A percentile compares a stretch with the other conserved stretches of the same genome.
Conservation (phyloP, 805 yeast species). For the Kuraishia cidri region DNA sequence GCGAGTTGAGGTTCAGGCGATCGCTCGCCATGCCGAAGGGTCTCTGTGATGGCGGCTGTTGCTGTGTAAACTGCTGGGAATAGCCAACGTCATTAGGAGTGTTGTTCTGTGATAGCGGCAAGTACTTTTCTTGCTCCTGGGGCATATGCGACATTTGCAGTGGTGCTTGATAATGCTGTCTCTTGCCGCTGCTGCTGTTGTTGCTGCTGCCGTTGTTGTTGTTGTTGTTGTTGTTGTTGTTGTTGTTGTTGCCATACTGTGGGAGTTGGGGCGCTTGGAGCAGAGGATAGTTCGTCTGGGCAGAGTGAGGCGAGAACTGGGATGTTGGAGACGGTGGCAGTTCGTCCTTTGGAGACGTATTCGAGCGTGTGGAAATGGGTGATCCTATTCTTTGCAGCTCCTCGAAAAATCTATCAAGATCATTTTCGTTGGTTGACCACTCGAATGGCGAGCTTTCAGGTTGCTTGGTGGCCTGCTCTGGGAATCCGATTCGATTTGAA, state of each 20-base stretch:
- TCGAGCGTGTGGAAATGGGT: constrained; percentile 1
- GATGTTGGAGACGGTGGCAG: not conserved
- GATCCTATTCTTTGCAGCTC: constrained; percentile 22
- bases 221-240: no score
- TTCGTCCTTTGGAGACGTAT: not conserved
- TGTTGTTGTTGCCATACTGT: no score
- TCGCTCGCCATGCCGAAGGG: not conserved
- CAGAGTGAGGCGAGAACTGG: not conserved
- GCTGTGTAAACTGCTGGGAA: not conserved
- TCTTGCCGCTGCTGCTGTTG: no score
- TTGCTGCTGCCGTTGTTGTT: no score
- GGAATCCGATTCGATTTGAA: no score
- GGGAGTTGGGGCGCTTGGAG: no score
- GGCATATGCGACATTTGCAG: not conserved
- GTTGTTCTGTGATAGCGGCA: no score
- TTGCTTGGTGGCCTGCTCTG: not conserved
- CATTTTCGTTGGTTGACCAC: constrained; percentile 26
- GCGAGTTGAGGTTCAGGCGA: not conserved
- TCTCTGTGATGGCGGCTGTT: not conserved
- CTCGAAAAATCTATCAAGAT: constrained; percentile 37
- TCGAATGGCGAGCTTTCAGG: constrained; percentile 12
- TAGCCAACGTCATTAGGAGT: not conserved
- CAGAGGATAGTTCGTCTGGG: no score
- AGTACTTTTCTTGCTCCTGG: not conserved
- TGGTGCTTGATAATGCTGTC: no score